phyloP scores from a whole-genome alignment of 1,139 yeast genomes.

The Geotrichum fermentans region DNA sequence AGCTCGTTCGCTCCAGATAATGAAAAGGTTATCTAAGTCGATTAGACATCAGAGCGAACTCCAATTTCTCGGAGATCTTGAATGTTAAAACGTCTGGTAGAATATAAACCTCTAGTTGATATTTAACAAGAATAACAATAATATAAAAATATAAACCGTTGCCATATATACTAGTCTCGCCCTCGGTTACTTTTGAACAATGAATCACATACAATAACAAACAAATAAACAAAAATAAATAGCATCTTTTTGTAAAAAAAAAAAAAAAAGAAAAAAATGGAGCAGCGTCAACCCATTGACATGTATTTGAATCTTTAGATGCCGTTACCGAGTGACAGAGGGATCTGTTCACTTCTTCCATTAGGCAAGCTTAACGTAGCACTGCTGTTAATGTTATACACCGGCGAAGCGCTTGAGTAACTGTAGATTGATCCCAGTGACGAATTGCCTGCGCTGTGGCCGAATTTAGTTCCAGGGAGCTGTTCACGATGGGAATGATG shows the following conservation, averaged over 20 bases:
- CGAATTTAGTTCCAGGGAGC: conserved; percentile 4
- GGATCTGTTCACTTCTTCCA: conserved; percentile 27
- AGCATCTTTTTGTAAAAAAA: conserved; percentile 4
- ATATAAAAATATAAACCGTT: too few relatives aligned
- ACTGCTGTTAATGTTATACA: background rate
- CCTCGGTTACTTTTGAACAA: background rate
- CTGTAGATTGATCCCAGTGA: conserved; percentile 4
- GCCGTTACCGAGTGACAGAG: conserved; percentile 23
- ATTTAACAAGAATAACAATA: too few relatives aligned
- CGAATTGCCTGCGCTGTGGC: conserved; percentile 1
- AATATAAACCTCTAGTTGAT: too few relatives aligned
- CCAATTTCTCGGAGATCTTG: too few relatives aligned
- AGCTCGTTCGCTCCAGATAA: too few relatives aligned
- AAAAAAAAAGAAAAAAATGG: background rate
- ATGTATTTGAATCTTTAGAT: too few relatives aligned
- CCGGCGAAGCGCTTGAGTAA: conserved; percentile 1
- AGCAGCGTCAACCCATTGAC: too few relatives aligned
- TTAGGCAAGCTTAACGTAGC: conserved; percentile 21
- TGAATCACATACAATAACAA: background rate
- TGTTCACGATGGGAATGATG: conserved; percentile 16
- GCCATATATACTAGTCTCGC: background rate
- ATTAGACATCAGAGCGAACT: too few relatives aligned
- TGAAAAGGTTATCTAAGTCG: too few relatives aligned
- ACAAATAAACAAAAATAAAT: conserved; percentile 4
- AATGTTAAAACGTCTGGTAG: too few relatives aligned